Evolutionary conservation across 2,329 filamentous ascomycete genomes (phyloP).

Genomic region (Ramularia endophylla): DNA sequence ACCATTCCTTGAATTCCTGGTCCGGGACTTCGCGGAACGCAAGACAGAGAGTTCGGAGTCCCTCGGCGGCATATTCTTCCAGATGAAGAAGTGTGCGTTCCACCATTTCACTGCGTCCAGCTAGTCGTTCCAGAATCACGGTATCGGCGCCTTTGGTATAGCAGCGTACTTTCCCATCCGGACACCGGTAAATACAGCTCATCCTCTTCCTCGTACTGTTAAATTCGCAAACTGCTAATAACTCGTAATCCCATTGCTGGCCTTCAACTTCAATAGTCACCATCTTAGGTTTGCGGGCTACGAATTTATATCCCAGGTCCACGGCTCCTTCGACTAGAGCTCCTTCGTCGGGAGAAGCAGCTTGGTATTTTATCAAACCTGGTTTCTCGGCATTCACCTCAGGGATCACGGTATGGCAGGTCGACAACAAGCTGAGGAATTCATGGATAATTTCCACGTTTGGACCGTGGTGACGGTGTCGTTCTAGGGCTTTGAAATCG

Average conservation of each 20-base stretch:
- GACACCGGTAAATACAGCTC: slow-evolving; percentile 95
- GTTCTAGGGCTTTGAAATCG: slow-evolving; percentile 69
- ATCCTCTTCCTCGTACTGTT: slow-evolving; percentile 97
- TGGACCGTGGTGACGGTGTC: slow-evolving; percentile 53
- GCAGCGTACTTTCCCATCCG: slow-evolving; percentile 86
- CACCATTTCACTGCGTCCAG: slow-evolving; percentile 70
- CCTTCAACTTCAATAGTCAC: slow-evolving; percentile 78
- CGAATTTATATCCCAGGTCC: slow-evolving; percentile 79
- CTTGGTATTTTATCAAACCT: slow-evolving; percentile 90
- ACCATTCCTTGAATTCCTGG: slow-evolving; percentile 83
- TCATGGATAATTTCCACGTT: slow-evolving; percentile 66
- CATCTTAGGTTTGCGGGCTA: slow-evolving; percentile 79
- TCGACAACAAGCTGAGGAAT: slow-evolving; percentile 79
- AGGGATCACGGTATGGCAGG: slow-evolving; percentile 96
- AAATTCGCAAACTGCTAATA: slow-evolving; percentile 97
- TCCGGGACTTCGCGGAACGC: slow-evolving; percentile 92
- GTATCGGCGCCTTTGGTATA: slow-evolving; percentile 98
- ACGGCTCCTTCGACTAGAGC: slow-evolving; percentile 92
- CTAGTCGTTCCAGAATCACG: slow-evolving; percentile 87
- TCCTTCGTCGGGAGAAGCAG: slow-evolving; percentile 93
- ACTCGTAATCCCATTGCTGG: slow-evolving; percentile 72
- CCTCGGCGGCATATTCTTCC: slow-evolving; percentile 98
- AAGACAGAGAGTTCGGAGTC: slow-evolving; percentile 86
- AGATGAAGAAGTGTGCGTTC: slow-evolving; percentile 88
- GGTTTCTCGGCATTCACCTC: slow-evolving; percentile 73